Percentiles rank a stretch among this genome's conserved stretches.
Evolutionary conservation across 805 yeast genomes (phyloP).

Genomic region (Hanseniaspora hatyaiensis): DNA sequence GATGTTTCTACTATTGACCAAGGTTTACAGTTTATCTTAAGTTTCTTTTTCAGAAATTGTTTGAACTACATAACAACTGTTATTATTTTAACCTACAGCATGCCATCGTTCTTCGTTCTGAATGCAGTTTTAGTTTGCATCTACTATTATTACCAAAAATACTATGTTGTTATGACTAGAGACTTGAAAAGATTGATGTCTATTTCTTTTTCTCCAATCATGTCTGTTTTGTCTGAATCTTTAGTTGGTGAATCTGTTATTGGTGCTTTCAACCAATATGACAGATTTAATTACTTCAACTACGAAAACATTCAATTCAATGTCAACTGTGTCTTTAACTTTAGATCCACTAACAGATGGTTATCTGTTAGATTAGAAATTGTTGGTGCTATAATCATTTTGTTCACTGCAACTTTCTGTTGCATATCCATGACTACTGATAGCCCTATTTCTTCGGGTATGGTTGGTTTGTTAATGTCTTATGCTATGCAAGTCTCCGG

Average conservation of each 20-base stretch:
- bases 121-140: slow-evolving; percentile 37
- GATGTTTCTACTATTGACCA: slow-evolving; percentile 50
- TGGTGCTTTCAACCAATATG: slow-evolving; percentile 59
- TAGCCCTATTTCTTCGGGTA: slow-evolving; percentile 42
- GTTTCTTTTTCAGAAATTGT: slow-evolving; percentile 36
- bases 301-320: slow-evolving; percentile 39
- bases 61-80: slow-evolving; percentile 41
- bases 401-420: slow-evolving; percentile 40
- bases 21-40: slow-evolving; percentile 43
- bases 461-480: slow-evolving; percentile 54
- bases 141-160: slow-evolving; percentile 59
- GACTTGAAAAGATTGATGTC: slow-evolving; percentile 67
- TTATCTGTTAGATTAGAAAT: slow-evolving; percentile 48
- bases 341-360: slow-evolving; percentile 55
- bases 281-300: slow-evolving; percentile 50
- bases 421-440: slow-evolving; percentile 28
- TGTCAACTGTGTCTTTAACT: slow-evolving; percentile 38
- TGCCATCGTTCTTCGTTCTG: slow-evolving; percentile 45
- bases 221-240: slow-evolving; percentile 73
- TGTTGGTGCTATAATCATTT: slow-evolving; percentile 46
- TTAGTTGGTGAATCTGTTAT: slow-evolving; percentile 67
- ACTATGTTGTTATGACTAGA: slow-evolving; percentile 58
- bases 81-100: slow-evolving; percentile 39
- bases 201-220: slow-evolving; percentile 62
- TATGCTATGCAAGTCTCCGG: slow-evolving; percentile 49